Evolutionary conservation across 768 basidiomycete genomes (phyloP), one percentile per base, ranked within the genome.

Genomic region (Leccinum uliginosum): DNA sequence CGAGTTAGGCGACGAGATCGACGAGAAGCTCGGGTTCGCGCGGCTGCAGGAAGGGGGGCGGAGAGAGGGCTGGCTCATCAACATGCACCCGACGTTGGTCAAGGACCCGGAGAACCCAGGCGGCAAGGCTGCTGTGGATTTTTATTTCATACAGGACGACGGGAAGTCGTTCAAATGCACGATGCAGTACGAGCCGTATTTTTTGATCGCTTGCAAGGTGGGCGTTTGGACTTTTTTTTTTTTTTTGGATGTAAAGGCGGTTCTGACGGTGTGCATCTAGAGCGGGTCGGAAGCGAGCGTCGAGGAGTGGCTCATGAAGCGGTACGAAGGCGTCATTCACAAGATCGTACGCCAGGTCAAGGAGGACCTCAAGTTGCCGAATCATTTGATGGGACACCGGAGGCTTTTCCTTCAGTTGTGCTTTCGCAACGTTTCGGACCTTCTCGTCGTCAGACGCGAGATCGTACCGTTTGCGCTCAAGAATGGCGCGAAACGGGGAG

Each of bases 91-190:
- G 88, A 97, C 93, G 1, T 74, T 96, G 9, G 73, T 97, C 15
- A 91, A 92, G 71, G 93, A 95, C 65, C 75, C 93, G 6, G 87
- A 91, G 44, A 87, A 86, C 78, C 83, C 91, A 6, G 83, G 83
- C 9, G 97, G 95, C 19, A 85, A 83, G 63, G 87, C 93, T 2
- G 97, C 89, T 7, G 95, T 99, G 12, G 94, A 99, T 64, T 96
- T 85, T 63, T 98, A 96, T 70, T 98, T 99, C 67, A 93, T 99
- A 61, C 87, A 98, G 75, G 95, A 98, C 66, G 94, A 98, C 58
- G 97, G 97, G 6, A 84, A 83, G 24, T 91, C 91, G 86, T 98
- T 99, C 81, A 99, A 98, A 72, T 86, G 84, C 62, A 98, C 96
- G 6, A 79, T 89, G 59, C 81, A 84, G 55, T 96, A 95, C 67